Base-by-base conservation (phyloP, 179 eudicot genomes). In the Carnegiea gigantea region DNA sequence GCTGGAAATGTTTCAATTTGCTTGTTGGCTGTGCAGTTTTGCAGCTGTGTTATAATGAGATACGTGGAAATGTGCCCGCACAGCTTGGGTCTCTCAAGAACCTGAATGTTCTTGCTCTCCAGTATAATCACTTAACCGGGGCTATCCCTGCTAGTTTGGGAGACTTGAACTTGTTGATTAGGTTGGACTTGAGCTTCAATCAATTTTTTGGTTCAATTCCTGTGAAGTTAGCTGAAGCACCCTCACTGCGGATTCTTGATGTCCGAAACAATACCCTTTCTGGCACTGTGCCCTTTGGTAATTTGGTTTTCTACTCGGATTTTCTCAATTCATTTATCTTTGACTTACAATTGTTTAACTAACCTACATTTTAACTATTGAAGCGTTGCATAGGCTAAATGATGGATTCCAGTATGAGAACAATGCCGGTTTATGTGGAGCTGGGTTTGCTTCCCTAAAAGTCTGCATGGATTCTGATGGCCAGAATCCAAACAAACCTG, bases 121-220 rank as follows among this genome's bases (percentile, higher is more conserved):
- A 91, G 84, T 91, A 88, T 78, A 94, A 94, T 85, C 86, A 83
- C 74, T 78, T 93, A 70, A 89, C 83, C 23, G 98, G 97, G 65
- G 97, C 97, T 24, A 90, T 93, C 73, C 98, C 97, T 60, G 98
- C 98, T 77, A 92, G 90, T 78, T 86, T 92, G 80, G 98, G 98
- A 65, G 90, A 88, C 28, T 82, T 94, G 86, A 73, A 81, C 76
- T 73, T 82, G 87, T 82, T 94, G 68, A 89, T 86, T 26, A 92
- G 98, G 89, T 71, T 94, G 87, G 98, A 94, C 81, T 84, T 94
- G 75, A 91, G 98, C 84, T 90, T 88, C 77, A 94, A 94, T 80
- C 82, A 6, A 28, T 89, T 94, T 17, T 94, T 94, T 43, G 98
- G 98, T 72, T 89, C 97, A 6, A 92, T 94, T 83, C 98, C 98